phyloP scores from a whole-genome alignment of 2,329 filamentous ascomycete genomes.

The Zasmidium cellare region DNA sequence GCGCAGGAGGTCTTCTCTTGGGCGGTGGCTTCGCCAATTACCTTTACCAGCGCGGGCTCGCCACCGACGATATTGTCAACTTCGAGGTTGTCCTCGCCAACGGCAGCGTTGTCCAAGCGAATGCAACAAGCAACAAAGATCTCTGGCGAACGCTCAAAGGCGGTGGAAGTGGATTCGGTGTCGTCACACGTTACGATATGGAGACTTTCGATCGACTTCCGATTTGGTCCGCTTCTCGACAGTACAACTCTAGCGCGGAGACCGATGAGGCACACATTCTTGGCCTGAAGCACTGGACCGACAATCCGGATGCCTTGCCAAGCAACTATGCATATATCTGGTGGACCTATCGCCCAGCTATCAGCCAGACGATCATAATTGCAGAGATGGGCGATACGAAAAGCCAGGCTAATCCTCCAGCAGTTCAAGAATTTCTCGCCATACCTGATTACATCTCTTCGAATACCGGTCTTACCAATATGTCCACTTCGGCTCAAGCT shows the following conservation, averaged over 20 bases:
- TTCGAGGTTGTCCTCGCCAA: conserved; percentile 37
- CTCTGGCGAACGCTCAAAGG: conserved; percentile 50
- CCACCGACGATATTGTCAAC: conserved; percentile 36
- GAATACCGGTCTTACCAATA: not conserved
- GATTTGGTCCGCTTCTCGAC: not conserved
- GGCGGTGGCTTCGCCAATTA: conserved; percentile 52
- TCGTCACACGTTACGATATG: conserved; percentile 45
- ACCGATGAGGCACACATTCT: conserved; percentile 10
- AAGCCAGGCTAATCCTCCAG: not conserved
- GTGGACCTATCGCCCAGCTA: conserved; percentile 1
- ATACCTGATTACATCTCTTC: not conserved
- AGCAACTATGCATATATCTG: not conserved
- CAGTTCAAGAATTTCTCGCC: not conserved
- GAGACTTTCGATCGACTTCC: conserved; percentile 4
- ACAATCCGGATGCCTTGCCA: not conserved
- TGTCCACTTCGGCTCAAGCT: not conserved
- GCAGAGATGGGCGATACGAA: not conserved
- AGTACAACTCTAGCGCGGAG: not conserved
- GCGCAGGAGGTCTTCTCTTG: conserved; percentile 2
- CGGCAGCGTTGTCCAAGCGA: conserved; percentile 40
- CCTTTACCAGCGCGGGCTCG: conserved; percentile 49
- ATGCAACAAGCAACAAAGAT: conserved; percentile 45
- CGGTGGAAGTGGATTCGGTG: conserved; percentile 47
- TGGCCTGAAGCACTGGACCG: not conserved
- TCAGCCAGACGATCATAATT: not conserved